Base-by-base conservation (phyloP, 192 early-diverging fungal species). In the Podochytrium sp. region DNA sequence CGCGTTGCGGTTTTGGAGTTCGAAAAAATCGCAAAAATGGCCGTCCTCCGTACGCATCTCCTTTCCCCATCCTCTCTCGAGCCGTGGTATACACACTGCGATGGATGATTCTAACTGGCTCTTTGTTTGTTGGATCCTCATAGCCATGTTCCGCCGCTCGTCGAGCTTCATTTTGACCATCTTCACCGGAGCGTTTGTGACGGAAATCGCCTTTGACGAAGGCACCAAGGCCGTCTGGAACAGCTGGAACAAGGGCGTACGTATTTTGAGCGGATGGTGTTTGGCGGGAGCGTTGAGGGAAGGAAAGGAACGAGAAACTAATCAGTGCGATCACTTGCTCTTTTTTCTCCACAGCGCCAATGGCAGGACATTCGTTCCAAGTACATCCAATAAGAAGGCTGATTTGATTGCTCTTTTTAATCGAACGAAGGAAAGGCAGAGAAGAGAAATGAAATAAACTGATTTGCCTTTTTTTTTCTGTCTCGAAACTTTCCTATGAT, bases 331-430 rank as follows among this genome's bases (percentile, higher is more conserved):
- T 62, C 2, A 16, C 35, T 52, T 78, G 27, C 37, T 39, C 23
- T 61, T 50, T 25, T 70, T 37, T 20, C 40, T 60, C 27, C 4
- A 75, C 79, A 93, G 92, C 90, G 90, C 77, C 92, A 93, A 86
- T 93, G 90, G 90, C 91, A 93, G 85, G 92, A 93, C 69, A 92
- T 93, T 75, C 82, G 89, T 66, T 77, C 82, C 80, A 90, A 90
- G 80, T 92, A 89, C 80, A 76, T 71, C 52, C 67, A 71, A 39
- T 41, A 78, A 65, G 20, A 52, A 16, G 20, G 64, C 16, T 29
- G 14, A 35, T 29, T 14, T 6, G 12, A 1, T 7, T 29, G 14
- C 27, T 56, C 37, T 62, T 16, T 62, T 47, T 47, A 20, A 16
- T 20, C 43, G 12, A 55, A 55, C 52, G 5, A 55, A 61, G 4